These are phyloP conservation scores for Populus deltoides DNA, from an alignment of 345 rosid species.

Conservation along the genomic window DNA sequence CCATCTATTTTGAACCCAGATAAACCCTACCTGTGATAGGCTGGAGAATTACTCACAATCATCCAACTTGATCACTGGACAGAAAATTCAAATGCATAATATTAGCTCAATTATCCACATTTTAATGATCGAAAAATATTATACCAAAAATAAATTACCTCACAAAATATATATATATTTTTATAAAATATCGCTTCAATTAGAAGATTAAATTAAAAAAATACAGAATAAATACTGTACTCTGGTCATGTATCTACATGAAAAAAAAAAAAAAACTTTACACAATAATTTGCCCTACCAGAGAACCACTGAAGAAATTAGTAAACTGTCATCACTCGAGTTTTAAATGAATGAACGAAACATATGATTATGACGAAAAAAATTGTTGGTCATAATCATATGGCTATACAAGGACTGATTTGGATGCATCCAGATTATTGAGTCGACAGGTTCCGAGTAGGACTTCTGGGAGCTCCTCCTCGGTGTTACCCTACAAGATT, in stretches of 20 bases:
- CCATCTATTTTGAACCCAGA: neutral
- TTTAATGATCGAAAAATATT: neutral
- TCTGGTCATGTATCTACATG: neutral
- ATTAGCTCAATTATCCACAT: neutral
- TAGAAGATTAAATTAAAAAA: neutral
- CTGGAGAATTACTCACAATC: too few relatives aligned
- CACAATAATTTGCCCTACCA: neutral
- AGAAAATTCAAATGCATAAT: neutral
- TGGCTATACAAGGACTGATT: conserved; percentile 41
- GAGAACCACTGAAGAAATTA: neutral
- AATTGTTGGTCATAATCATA: conserved; percentile 15
- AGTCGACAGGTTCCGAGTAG: conserved; percentile 85
- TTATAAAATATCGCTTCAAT: neutral
- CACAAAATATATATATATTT: too few relatives aligned
- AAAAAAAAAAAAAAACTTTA: neutral
- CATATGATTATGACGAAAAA: neutral
- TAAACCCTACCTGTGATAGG: neutral
- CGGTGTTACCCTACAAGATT: conserved; percentile 65
- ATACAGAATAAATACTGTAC: neutral
- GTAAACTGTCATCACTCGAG: neutral
- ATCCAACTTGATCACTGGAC: neutral
- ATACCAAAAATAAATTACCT: neutral
- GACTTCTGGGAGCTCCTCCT: conserved; percentile 84
- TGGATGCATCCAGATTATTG: conserved; percentile 59
- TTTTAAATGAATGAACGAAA: neutral